Evolutionary conservation across 495 filamentous ascomycete species (phyloP).

Genomic region (Tuber melanosporum): DNA sequence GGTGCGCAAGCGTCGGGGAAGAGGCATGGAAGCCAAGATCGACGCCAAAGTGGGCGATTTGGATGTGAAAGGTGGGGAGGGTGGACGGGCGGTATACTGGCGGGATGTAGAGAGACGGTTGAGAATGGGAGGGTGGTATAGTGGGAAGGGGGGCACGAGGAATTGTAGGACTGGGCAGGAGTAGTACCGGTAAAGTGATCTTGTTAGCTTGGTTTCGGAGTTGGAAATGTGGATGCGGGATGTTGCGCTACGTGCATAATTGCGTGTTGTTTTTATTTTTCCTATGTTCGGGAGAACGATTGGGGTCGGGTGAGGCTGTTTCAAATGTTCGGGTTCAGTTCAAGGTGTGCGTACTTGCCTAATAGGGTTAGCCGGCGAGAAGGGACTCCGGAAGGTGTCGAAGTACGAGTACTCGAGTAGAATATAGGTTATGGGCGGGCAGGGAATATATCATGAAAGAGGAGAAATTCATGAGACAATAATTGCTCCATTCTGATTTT

Average conservation of each 20-base stretch:
- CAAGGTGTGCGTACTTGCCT: no score
- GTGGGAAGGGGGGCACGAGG: conserved; percentile 43
- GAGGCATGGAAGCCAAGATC: conserved; percentile 39
- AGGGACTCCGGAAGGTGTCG: no score
- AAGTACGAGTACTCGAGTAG: no score
- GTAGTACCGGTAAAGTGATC: not conserved
- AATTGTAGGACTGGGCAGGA: conserved; percentile 39
- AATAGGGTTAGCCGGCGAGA: no score
- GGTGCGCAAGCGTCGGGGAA: conserved; percentile 32
- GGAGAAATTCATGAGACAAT: no score
- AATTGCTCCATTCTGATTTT: no score
- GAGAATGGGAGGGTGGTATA: conserved; percentile 59
- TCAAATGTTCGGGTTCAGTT: no score
- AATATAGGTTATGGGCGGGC: no score
- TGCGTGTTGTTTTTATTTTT: not conserved
- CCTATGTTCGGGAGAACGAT: not conserved
- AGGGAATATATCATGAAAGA: no score
- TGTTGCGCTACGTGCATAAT: not conserved
- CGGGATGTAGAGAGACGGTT: conserved; percentile 51
- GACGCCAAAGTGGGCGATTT: conserved; percentile 54
- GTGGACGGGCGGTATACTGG: conserved; percentile 58
- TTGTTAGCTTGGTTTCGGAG: not conserved
- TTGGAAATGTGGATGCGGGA: not conserved
- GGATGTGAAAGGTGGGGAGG: conserved; percentile 56
- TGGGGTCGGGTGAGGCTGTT: not conserved